Base-by-base conservation (phyloP, 345 rosid species). In the Hibiscus syriacus region DNA sequence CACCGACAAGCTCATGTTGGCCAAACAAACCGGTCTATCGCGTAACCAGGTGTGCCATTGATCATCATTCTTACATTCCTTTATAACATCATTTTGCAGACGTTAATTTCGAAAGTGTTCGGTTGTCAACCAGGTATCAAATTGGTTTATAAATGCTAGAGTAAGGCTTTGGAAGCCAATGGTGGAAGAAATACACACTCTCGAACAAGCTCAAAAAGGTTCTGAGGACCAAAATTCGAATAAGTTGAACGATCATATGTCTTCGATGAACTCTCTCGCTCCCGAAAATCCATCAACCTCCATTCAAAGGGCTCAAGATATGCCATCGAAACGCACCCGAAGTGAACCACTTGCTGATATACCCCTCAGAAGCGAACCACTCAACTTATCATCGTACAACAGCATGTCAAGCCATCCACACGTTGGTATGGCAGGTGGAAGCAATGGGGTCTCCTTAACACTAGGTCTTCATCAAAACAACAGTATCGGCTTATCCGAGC, bases 81-180 rank as follows among this genome's bases (percentile, higher is more conserved):
- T 57, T 27, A 8, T 26, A 1, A 17, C 39, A 39, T 36, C 48
- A 61, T 20, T 66, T 39, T 27, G 32, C 55, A 64, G n/a, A 34
- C 53, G 41, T 41, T 3, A 55, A 45, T 27, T 59, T 11, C 43
- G 30, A 68, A 41, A 43, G 7, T 1, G n/a, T 30, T 2, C 9
- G 2, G 22, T 50, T 46, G 45, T 48, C 48, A 26, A 7, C 39
- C 74, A 90, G 97, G 97, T 90, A 54, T 91, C 97, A 0, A 91
- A 91, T 57, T 91, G 97, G 96, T 91, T 91, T 73, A 91, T 91
- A 48, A 88, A 88, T 77, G 97, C 97, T 17, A 75, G 97, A 71
- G 97, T 91, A 56, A 81, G 97, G 85, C 84, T 91, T 61, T 91
- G 97, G 97, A 91, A 91, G 80, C 97, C 97, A 6, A 88, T 91